Percentiles rank a stretch among this genome's conserved stretches.
Evolutionary conservation across 208 protist genomes (phyloP).

Genomic region (Dictyostelium gargantuum): DNA sequence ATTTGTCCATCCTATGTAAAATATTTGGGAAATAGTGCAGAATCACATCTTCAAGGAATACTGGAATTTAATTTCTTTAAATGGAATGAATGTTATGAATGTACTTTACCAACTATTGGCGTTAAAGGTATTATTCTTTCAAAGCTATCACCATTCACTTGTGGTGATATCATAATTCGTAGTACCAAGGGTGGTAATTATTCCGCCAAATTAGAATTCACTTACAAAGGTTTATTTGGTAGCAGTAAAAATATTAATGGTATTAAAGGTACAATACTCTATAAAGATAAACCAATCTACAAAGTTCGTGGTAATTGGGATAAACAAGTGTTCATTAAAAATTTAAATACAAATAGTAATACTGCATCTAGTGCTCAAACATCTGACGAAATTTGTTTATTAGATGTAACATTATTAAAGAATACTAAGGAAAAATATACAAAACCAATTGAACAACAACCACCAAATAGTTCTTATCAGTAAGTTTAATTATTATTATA

Average conservation of each 20-base stretch:
- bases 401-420: background rate
- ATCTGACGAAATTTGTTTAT: background rate
- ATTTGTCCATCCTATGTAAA: constrained; percentile 51
- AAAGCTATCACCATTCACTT: background rate
- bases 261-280: constrained; percentile 2
- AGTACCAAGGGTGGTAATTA: background rate
- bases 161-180: background rate
- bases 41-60: constrained; percentile 10
- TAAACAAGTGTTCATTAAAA: background rate
- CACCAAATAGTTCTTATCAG: constrained; percentile 5
- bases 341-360: no score
- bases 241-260: constrained; percentile 30
- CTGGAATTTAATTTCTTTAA: constrained; percentile 29
- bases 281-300: background rate
- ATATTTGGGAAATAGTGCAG: constrained; percentile 40
- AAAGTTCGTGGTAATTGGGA: constrained; percentile 57
- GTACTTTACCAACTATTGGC: constrained; percentile 20
- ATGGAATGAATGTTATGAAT: background rate
- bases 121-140: constrained; percentile 26
- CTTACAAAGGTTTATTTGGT: background rate
- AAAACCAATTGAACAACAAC: constrained; percentile 2
- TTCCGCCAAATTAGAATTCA: background rate
- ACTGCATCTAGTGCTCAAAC: no score
- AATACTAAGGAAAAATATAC: background rate
- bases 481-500: background rate